Percentiles rank a stretch among this genome's conserved stretches.
Conservation (phyloP, 2,329 filamentous ascomycete genomes). For the Penicillium sp. region DNA sequence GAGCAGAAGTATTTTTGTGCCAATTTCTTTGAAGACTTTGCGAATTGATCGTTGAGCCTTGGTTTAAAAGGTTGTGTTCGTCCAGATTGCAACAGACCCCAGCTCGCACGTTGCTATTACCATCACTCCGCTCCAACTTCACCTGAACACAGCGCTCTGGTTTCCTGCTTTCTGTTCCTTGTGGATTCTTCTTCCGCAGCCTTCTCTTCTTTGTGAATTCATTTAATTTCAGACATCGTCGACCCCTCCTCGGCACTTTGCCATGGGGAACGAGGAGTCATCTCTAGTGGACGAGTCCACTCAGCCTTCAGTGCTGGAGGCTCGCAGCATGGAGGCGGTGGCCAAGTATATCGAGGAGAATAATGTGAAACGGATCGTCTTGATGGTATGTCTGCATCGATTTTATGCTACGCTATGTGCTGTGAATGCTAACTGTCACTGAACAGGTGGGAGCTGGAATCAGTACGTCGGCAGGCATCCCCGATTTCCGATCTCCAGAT, state of each 20-base stretch:
- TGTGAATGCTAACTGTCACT: constrained; percentile 12
- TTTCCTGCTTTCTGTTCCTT: no score
- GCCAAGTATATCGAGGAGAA: constrained; percentile 80
- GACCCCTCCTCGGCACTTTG: constrained; percentile 24
- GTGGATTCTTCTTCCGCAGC: no score
- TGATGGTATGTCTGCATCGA: constrained; percentile 67
- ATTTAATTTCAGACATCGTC: constrained; percentile 28
- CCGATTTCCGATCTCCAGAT: constrained; percentile 91
- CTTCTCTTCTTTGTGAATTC: no score
- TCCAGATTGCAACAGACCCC: not conserved
- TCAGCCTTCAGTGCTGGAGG: constrained; percentile 66
- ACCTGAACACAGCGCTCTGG: no score
- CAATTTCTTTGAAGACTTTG: no score
- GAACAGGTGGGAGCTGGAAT: constrained; percentile 82
- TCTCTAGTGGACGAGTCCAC: constrained; percentile 66
- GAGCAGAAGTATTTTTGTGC: no score
- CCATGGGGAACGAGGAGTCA: constrained; percentile 87
- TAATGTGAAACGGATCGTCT: constrained; percentile 71
- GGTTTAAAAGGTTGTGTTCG: not conserved
- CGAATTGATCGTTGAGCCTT: no score
- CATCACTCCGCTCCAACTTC: no score
- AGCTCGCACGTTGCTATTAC: no score
- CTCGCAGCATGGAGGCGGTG: constrained; percentile 72
- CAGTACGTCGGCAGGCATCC: constrained; percentile 63
- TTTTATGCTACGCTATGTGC: no score